These are phyloP conservation scores for Tuber microsphaerosporum DNA, from an alignment of 495 filamentous ascomycete genomes.

Conservation along the genomic window DNA sequence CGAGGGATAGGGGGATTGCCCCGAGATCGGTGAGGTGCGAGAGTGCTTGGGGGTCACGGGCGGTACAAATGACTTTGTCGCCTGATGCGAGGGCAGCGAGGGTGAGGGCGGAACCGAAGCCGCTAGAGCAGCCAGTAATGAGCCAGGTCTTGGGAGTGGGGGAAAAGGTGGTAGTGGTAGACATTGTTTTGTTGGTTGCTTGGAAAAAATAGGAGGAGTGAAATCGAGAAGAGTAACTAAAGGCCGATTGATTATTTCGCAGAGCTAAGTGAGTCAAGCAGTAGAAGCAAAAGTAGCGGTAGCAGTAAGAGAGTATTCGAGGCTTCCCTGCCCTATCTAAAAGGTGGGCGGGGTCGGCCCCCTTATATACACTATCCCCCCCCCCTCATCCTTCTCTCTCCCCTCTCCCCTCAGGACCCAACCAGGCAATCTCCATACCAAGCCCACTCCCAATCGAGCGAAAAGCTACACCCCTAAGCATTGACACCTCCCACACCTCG, in stretches of 20 bases:
- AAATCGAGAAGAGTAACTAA: neutral
- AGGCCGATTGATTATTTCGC: neutral
- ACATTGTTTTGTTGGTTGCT: neutral
- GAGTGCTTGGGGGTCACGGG: conserved; percentile 47
- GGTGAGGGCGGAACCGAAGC: conserved; percentile 48
- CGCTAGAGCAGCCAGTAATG: conserved; percentile 49
- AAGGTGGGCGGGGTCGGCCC: neutral
- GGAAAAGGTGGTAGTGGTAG: neutral
- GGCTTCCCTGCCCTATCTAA: neutral
- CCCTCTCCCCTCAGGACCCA: neutral
- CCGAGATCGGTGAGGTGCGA: conserved; percentile 46
- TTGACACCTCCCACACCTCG: neutral
- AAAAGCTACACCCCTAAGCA: neutral
- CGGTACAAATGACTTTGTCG: conserved; percentile 53
- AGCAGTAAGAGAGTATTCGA: neutral
- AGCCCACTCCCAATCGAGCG: neutral
- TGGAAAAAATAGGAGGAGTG: neutral
- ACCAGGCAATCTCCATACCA: neutral
- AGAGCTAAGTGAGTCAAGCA: neutral
- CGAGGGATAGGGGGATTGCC: conserved; percentile 45
- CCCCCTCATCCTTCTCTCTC: too few relatives aligned
- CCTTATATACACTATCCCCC: neutral
- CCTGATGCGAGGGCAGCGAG: conserved; percentile 47
- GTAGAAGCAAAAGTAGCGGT: neutral
- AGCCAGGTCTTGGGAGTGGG: conserved; percentile 45